phyloP scores from a whole-genome alignment of 2,329 filamentous ascomycete genomes.

The Penicillium olsonii region DNA sequence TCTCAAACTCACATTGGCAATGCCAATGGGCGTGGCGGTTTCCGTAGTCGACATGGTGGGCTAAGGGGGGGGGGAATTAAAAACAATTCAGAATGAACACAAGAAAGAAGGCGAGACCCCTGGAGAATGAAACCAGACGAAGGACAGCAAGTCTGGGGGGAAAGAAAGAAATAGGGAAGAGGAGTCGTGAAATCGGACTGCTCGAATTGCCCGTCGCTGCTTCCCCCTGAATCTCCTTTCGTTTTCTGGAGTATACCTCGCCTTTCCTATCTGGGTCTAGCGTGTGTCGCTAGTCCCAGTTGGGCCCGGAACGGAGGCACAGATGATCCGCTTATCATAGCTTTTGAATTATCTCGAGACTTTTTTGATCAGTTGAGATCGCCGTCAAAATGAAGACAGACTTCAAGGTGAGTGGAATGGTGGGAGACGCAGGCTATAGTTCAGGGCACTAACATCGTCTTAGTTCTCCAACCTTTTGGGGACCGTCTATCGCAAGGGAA shows the following conservation, averaged over 20 bases:
- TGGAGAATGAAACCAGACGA: constrained; percentile 13
- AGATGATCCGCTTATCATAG: constrained; percentile 28
- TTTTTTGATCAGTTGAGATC: constrained; percentile 26
- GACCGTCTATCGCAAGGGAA: constrained; percentile 97
- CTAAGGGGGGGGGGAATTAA: constrained; percentile 20
- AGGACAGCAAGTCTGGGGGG: constrained; percentile 15
- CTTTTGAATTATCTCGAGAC: constrained; percentile 18
- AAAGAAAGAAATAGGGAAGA: constrained; percentile 21
- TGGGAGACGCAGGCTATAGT: constrained; percentile 3
- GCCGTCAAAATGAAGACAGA: constrained; percentile 84
- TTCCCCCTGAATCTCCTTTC: constrained; percentile 33
- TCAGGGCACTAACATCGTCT: background rate
- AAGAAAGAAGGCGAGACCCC: constrained; percentile 19
- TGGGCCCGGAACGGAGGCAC: constrained; percentile 16
- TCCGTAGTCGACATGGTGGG: constrained; percentile 59
- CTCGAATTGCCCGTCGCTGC: constrained; percentile 22
- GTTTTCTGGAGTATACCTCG: constrained; percentile 32
- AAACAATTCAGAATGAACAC: constrained; percentile 21
- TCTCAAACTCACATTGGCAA: constrained; percentile 65
- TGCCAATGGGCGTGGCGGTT: constrained; percentile 68
- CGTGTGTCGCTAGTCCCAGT: constrained; percentile 9
- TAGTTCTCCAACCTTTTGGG: constrained; percentile 98
- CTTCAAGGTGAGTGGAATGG: constrained; percentile 79
- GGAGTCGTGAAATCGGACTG: constrained; percentile 10
- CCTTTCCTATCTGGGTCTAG: constrained; percentile 29